Evolutionary conservation across 106 monocot genomes (phyloP).

Genomic region (Posidonia australis): DNA sequence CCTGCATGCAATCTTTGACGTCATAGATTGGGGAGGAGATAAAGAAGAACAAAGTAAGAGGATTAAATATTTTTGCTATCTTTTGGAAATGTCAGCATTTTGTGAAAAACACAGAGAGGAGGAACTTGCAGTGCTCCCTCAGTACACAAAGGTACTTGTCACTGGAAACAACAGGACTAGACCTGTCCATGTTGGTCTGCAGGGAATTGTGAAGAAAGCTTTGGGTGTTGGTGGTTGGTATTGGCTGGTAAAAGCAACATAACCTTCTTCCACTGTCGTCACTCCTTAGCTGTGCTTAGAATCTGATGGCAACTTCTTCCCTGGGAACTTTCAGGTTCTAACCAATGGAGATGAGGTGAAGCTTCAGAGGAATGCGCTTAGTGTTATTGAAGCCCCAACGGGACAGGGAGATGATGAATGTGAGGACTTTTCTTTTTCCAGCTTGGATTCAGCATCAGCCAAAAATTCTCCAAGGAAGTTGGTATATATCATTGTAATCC

Average conservation of each 20-base stretch:
- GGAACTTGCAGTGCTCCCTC: constrained; percentile 25
- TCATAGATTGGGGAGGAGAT: not conserved
- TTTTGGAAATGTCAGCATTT: constrained; percentile 2
- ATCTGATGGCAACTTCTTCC: too few species aligned
- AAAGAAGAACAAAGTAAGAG: not conserved
- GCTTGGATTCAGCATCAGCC: not conserved
- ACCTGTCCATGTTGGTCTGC: constrained; percentile 24
- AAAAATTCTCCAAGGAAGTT: constrained; percentile 3
- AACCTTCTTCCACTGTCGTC: too few species aligned
- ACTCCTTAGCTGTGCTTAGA: too few species aligned
- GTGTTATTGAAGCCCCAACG: constrained; percentile 15
- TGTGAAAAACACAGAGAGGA: constrained; percentile 17
- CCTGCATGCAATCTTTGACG: not conserved
- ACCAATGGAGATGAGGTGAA: constrained; percentile 26
- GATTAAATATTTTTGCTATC: not conserved
- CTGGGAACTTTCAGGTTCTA: not conserved
- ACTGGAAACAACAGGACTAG: constrained; percentile 34
- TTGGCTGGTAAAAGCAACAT: constrained; percentile 17
- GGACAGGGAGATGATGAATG: not conserved
- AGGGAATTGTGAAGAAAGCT: constrained; percentile 31
- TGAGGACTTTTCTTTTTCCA: not conserved
- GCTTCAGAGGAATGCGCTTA: constrained; percentile 23
- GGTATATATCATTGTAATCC: constrained; percentile 2
- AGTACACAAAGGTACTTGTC: constrained; percentile 27
- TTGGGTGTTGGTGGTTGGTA: constrained; percentile 32